phyloP scores from a whole-genome alignment of 2,329 filamentous ascomycete species.

The Chrysosphaeria jannelii region DNA sequence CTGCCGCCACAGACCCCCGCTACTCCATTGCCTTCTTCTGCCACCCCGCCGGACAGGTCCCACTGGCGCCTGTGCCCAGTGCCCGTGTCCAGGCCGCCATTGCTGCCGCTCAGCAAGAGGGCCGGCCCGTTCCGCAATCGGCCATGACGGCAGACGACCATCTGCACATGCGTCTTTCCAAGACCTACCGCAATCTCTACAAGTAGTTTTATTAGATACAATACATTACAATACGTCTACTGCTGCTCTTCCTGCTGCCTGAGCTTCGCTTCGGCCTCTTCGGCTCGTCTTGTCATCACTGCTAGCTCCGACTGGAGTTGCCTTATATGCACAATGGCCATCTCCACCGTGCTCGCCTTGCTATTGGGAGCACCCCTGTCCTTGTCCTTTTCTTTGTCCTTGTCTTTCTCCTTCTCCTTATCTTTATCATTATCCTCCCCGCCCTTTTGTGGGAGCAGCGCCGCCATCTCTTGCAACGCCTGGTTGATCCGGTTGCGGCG shows the following conservation, averaged over 20 bases:
- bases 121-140: constrained; percentile 3
- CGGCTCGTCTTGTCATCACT: constrained; percentile 30
- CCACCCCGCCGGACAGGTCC: constrained; percentile 23
- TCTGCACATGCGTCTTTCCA: constrained; percentile 26
- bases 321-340: constrained; percentile 87
- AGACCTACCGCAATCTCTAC: constrained; percentile 26
- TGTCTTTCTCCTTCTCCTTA: constrained; percentile 16
- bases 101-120: constrained; percentile 5
- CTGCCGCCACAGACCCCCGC: constrained; percentile 16
- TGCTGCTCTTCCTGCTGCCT: constrained; percentile 2
- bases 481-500: constrained; percentile 85
- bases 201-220: too few species aligned
- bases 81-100: constrained; percentile 14
- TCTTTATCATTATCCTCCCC: constrained; percentile 8
- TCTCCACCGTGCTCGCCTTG: constrained; percentile 93
- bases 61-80: constrained; percentile 28
- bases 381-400: constrained; percentile 66
- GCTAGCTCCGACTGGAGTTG: constrained; percentile 44
- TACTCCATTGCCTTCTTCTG: constrained; percentile 42
- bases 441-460: constrained; percentile 35
- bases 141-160: constrained; percentile 34
- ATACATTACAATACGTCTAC: too few species aligned
- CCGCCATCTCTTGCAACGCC: constrained; percentile 71
- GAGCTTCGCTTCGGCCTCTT: constrained; percentile 32
- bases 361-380: constrained; percentile 39